These are phyloP conservation scores for Prunella vulgaris DNA, from an alignment of 257 asterid genomes.

Conservation along the genomic window DNA sequence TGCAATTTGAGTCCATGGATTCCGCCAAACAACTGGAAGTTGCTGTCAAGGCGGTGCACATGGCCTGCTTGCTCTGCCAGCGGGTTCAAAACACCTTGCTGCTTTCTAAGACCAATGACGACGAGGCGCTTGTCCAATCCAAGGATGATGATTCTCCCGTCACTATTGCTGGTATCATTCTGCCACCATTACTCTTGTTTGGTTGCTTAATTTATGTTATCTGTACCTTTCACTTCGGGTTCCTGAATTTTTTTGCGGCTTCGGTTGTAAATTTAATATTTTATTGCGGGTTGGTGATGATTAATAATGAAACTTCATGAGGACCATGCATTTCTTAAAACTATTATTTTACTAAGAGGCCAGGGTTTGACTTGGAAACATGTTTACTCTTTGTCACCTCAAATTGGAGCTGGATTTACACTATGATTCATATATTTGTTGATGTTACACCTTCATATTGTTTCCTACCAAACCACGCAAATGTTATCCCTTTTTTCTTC, in stretches of 20 bases:
- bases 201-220: neutral
- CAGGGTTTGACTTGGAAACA: neutral
- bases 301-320: neutral
- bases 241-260: neutral
- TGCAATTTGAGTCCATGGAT: conserved; percentile 24
- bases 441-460: neutral
- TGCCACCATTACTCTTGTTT: neutral
- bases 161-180: conserved; percentile 62
- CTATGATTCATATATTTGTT: neutral
- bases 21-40: conserved; percentile 49
- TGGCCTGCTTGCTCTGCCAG: conserved; percentile 71
- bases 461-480: neutral
- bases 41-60: conserved; percentile 80
- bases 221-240: neutral
- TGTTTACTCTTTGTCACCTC: too few relatives aligned
- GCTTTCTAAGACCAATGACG: conserved; percentile 21
- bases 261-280: neutral
- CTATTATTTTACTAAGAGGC: neutral
- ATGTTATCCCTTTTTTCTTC: neutral
- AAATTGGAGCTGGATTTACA: conserved; percentile 1
- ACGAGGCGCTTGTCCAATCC: conserved; percentile 55
- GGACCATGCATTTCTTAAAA: too few relatives aligned
- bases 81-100: conserved; percentile 49
- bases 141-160: conserved; percentile 79
- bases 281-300: neutral